Conservation (phyloP, 192 early-diverging fungal species). For the Phycomyces blakesleeanus region DNA sequence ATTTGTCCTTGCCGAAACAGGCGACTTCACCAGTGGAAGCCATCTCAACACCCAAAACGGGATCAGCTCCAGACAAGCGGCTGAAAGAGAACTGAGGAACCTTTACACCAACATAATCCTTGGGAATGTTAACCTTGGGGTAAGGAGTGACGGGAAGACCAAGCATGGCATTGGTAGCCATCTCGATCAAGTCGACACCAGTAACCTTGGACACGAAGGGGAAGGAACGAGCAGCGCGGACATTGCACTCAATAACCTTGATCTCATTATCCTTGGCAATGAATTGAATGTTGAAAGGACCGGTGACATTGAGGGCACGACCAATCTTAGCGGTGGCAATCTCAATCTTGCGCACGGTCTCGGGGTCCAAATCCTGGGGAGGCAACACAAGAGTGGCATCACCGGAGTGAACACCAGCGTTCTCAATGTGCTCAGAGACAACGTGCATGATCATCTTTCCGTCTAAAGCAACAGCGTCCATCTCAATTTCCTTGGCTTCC, state of each 20-base stretch:
- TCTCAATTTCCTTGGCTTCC: conserved; percentile 97
- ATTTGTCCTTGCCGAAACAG: conserved; percentile 96
- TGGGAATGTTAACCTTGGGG: conserved; percentile 63
- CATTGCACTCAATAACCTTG: conserved; percentile 99
- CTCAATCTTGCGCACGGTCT: conserved; percentile 91
- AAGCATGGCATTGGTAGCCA: conserved; percentile 94
- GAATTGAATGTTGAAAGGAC: conserved; percentile 98
- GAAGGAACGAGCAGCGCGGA: conserved; percentile 94
- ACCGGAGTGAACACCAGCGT: conserved; percentile 98
- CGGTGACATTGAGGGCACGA: conserved; percentile 89
- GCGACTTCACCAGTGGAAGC: conserved; percentile 99
- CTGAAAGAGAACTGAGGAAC: conserved; percentile 98
- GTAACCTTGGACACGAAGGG: conserved; percentile 98
- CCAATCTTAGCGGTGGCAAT: conserved; percentile 91
- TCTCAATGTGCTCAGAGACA: conserved; percentile 97
- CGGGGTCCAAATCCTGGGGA: conserved; percentile 91
- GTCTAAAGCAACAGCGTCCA: conserved; percentile 93
- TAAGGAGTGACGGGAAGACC: conserved; percentile 78
- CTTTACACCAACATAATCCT: conserved; percentile 93
- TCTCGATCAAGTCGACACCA: conserved; percentile 92
- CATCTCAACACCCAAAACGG: conserved; percentile 99
- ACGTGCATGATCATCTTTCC: conserved; percentile 94
- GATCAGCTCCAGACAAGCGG: conserved; percentile 93
- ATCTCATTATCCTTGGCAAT: conserved; percentile 99
- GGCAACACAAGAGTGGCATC: conserved; percentile 95